phyloP scores from a whole-genome alignment of 2,329 filamentous ascomycete genomes.

The Aspergillus neotritici region DNA sequence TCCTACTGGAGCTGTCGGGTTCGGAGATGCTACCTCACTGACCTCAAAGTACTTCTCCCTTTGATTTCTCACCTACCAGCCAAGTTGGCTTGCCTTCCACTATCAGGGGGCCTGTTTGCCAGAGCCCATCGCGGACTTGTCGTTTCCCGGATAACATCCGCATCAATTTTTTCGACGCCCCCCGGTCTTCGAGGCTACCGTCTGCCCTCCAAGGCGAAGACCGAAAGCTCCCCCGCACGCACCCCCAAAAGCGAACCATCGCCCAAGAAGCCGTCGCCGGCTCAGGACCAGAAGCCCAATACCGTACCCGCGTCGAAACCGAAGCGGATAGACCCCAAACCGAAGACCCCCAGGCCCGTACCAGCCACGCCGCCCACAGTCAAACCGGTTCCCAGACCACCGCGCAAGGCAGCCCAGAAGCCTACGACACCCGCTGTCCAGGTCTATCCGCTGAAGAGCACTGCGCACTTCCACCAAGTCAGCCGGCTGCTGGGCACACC shows the following conservation, averaged over 20 bases:
- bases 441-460: too few species aligned
- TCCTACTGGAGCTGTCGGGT: background rate
- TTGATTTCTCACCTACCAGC: slow-evolving; percentile 8
- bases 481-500: too few species aligned
- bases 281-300: too few species aligned
- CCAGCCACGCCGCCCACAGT: background rate
- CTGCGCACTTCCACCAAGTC: too few species aligned
- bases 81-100: slow-evolving; percentile 35
- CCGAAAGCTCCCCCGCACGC: too few species aligned
- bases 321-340: too few species aligned
- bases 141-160: slow-evolving; percentile 4
- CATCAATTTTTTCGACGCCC: slow-evolving; percentile 6
- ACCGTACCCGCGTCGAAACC: too few species aligned
- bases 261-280: too few species aligned
- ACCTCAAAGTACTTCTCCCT: background rate
- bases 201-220: too few species aligned
- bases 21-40: background rate
- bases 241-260: too few species aligned
- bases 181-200: background rate
- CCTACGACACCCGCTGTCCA: too few species aligned
- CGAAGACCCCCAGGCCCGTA: background rate
- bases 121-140: slow-evolving; percentile 23
- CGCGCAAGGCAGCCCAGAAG: too few species aligned
- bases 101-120: slow-evolving; percentile 25
- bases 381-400: slow-evolving; percentile 2